Evolutionary conservation across 108 stramenopile species (phyloP).

Genomic region (Stephanodiscus minutulus): DNA sequence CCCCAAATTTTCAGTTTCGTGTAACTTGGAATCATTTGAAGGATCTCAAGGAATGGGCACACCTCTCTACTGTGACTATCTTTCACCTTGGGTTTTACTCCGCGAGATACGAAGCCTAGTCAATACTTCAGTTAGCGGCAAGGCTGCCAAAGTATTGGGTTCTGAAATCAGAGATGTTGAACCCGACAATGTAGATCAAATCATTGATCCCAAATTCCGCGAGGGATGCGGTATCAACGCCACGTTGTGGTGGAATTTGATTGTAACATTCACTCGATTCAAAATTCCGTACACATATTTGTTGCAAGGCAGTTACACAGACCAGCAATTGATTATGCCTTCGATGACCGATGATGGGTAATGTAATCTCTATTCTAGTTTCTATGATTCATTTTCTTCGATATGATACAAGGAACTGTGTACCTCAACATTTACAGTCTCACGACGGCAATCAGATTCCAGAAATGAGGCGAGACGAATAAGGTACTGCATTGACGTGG

Average conservation of each 20-base stretch:
- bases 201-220: slow-evolving; percentile 77
- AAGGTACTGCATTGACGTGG: too few species aligned
- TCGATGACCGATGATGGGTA: slow-evolving; percentile 10
- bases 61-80: slow-evolving; percentile 81
- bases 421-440: too few species aligned
- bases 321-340: slow-evolving; percentile 58
- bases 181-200: slow-evolving; percentile 45
- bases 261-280: slow-evolving; percentile 72
- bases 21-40: slow-evolving; percentile 60
- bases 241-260: slow-evolving; percentile 88
- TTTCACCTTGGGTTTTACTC: slow-evolving; percentile 87
- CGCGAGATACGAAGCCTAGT: slow-evolving; percentile 70
- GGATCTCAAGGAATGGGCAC: slow-evolving; percentile 81
- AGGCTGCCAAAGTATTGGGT: slow-evolving; percentile 38
- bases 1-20: slow-evolving; percentile 74
- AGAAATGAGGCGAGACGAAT: too few species aligned
- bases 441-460: too few species aligned
- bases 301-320: slow-evolving; percentile 79
- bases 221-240: slow-evolving; percentile 65
- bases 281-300: slow-evolving; percentile 80
- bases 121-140: slow-evolving; percentile 18
- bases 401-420: too few species aligned
- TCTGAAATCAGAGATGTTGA: slow-evolving; percentile 3
- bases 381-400: too few species aligned
- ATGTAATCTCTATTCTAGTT: background rate